Base-by-base conservation (phyloP, 805 yeast genomes). In the Wickerhamomyces bisporus region DNA sequence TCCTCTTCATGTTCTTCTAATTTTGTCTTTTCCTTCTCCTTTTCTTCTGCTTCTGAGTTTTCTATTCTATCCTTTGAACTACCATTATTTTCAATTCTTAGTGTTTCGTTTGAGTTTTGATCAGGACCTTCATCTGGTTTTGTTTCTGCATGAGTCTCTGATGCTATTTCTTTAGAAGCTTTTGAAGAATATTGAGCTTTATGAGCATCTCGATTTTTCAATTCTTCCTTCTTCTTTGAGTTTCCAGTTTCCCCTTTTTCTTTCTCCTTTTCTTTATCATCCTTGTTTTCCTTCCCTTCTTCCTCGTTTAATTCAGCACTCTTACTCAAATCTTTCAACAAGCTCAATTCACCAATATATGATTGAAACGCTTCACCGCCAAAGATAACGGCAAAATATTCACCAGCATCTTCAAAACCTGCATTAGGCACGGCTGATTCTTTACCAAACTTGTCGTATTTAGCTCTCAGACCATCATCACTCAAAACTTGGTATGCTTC, bases 331-430 rank as follows among this genome's bases (percentile, higher is more conserved):
- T 88, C 94, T 51, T 77, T 78, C 54, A 93, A 61, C 57, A 89
- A 68, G 21, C 88, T 75, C 44, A 88, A 64, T 57, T 93, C 96
- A 5, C 98, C 98, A 50, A 91, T 86, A 71, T 88, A 81, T 34
- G 81, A 80, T 25, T 69, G 73, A 61, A 89, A 88, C 2, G 93
- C 94, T 40, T 84, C 95, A 34, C 96, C 96, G 32, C 96, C 96
- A 61, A 88, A 81, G 42, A 81, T 80, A 65, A 71, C 71, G 4
- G 81, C 69, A 56, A 81, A 81, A 49, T 79, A 78, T 53, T 81
- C 87, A 30, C 75, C 68, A 2, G 91, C 85, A 57, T 83, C 91
- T 48, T 54, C 86, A 51, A 81, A 81, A 4, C 86, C 87, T 44
- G 80, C 85, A 35, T 66, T 68, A 1, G 85, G 83, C 23, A 80